These are phyloP conservation scores for Lentinula sp. DNA, from an alignment of 768 basidiomycete species.

Conservation along the genomic window DNA sequence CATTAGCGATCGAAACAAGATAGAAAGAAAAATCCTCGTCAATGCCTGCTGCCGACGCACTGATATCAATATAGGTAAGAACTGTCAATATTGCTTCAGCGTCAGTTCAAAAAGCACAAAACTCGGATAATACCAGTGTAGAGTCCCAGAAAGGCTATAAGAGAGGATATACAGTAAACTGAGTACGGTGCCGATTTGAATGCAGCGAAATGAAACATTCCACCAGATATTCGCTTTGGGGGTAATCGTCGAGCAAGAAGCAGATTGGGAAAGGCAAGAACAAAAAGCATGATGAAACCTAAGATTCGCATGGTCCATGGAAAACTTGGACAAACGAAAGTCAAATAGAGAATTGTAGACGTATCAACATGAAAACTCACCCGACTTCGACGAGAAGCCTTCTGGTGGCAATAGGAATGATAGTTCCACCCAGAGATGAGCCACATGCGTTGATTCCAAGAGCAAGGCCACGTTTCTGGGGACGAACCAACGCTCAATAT, in stretches of 20 bases:
- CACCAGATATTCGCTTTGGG: conserved; percentile 45
- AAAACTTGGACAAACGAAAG: conserved; percentile 34
- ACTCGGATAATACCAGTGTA: conserved; percentile 43
- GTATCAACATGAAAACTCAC: conserved; percentile 25
- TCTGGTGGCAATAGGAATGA: conserved; percentile 58
- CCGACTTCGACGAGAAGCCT: conserved; percentile 45
- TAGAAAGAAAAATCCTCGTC: conserved; percentile 31
- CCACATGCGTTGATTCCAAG: conserved; percentile 65
- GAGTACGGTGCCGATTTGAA: conserved; percentile 50
- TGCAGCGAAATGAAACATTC: conserved; percentile 48
- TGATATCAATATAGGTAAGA: conserved; percentile 55
- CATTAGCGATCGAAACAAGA: conserved; percentile 43
- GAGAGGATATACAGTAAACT: conserved; percentile 50
- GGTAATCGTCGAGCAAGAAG: conserved; percentile 51
- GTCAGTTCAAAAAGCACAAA: neutral
- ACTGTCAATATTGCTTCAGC: neutral
- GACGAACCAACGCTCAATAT: neutral
- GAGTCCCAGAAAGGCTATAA: conserved; percentile 58
- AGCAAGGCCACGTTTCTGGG: conserved; percentile 42
- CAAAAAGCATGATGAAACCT: conserved; percentile 52
- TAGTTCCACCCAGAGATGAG: conserved; percentile 61
- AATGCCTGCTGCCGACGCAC: conserved; percentile 29
- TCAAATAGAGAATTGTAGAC: neutral
- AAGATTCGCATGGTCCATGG: conserved; percentile 71
- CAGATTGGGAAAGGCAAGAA: conserved; percentile 50